These are phyloP conservation scores for Hymenoscyphus infarciens DNA, from an alignment of 2,329 filamentous ascomycete species.

Conservation along the genomic window DNA sequence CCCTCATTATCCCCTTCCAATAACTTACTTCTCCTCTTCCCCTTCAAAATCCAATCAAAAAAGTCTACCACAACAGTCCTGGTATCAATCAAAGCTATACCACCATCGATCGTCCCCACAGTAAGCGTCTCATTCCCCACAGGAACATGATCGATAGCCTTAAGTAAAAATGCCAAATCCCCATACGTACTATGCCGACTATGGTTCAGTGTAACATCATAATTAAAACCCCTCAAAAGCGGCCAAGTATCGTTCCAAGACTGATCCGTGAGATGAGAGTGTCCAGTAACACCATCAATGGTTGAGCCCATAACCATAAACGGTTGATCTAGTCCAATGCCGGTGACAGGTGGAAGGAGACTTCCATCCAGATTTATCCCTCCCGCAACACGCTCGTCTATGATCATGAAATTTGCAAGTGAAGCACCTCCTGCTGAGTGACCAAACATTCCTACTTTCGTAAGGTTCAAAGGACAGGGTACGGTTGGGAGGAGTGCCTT, in stretches of 20 bases:
- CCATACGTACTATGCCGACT: slow-evolving; percentile 22
- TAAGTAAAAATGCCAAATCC: slow-evolving; percentile 20
- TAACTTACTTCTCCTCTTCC: neutral
- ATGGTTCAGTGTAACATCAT: slow-evolving; percentile 20
- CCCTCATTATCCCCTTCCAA: slow-evolving; percentile 1
- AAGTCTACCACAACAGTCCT: neutral
- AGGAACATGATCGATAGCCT: slow-evolving; percentile 4
- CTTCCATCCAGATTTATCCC: slow-evolving; percentile 38
- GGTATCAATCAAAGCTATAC: neutral
- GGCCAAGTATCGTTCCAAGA: slow-evolving; percentile 21
- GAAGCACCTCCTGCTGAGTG: slow-evolving; percentile 34
- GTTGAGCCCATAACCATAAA: slow-evolving; percentile 17
- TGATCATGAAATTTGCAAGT: slow-evolving; percentile 30
- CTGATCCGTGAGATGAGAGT: slow-evolving; percentile 25
- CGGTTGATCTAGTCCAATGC: slow-evolving; percentile 8
- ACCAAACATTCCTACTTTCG: slow-evolving; percentile 35
- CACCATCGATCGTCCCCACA: slow-evolving; percentile 1
- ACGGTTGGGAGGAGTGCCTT: neutral
- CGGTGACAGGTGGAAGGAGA: slow-evolving; percentile 28
- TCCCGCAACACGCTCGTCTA: slow-evolving; percentile 32
- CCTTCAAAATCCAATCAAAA: slow-evolving; percentile 5
- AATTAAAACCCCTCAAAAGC: slow-evolving; percentile 21
- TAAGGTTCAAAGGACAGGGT: slow-evolving; percentile 22
- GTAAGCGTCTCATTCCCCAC: neutral
- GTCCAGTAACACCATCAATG: slow-evolving; percentile 22